Conservation (phyloP, 345 rosid species). For the Sonneratia alba region DNA sequence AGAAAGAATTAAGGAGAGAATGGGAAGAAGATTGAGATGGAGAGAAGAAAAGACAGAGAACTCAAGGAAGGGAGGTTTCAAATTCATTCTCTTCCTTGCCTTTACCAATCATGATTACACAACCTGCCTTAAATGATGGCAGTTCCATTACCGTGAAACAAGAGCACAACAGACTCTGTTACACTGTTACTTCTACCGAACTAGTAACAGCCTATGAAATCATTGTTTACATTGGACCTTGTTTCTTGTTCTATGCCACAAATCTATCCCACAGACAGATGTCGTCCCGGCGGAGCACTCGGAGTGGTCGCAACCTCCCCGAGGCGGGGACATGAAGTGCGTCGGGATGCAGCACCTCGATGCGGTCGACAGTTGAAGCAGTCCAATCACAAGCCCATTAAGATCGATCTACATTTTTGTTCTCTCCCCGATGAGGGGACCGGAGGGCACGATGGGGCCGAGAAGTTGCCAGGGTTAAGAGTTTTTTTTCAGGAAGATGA, state of each 20-base stretch:
- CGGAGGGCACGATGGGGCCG: constrained; percentile 85
- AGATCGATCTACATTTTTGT: constrained; percentile 66
- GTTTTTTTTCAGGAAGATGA: constrained; percentile 27
- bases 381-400: constrained; percentile 50
- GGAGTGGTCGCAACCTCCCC: constrained; percentile 73
- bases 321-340: constrained; percentile 98
- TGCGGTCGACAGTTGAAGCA: constrained; percentile 65
- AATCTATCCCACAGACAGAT: constrained; percentile 72
- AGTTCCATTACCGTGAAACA: no score
- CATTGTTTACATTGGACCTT: constrained; percentile 56
- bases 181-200: no score
- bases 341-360: constrained; percentile 96
- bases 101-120: no score
- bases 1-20: no score
- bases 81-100: no score
- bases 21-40: no score
- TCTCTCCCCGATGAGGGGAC: constrained; percentile 91
- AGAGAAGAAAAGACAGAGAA: no score
- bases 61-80: no score
- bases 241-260: constrained; percentile 45
- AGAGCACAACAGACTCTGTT: no score
- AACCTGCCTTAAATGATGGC: no score
- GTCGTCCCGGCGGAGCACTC: constrained; percentile 71
- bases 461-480: constrained; percentile 40
- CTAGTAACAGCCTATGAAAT: constrained; percentile 18